Conservation (phyloP, 257 asterid genomes). For the Anisodus acutangulus region DNA sequence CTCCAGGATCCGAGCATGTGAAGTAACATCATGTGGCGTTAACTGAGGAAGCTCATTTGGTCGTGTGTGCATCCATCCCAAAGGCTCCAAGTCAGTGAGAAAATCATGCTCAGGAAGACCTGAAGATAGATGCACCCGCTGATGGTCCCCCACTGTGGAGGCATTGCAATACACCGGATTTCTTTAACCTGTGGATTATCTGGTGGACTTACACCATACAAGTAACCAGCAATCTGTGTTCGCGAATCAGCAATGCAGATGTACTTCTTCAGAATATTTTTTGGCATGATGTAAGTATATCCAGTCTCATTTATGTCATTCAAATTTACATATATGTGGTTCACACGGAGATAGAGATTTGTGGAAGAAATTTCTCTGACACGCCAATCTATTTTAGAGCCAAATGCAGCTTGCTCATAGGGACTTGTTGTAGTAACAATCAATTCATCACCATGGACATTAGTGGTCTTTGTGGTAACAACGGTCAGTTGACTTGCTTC, state of each 20-base stretch:
- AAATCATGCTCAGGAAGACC: constrained; percentile 93
- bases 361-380: constrained; percentile 98
- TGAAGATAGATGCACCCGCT: constrained; percentile 89
- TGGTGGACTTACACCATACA: constrained; percentile 95
- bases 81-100: constrained; percentile 87
- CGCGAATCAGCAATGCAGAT: constrained; percentile 96
- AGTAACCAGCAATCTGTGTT: constrained; percentile 91
- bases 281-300: constrained; percentile 95
- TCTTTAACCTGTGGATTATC: constrained; percentile 99
- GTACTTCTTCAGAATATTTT: constrained; percentile 92
- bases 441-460: constrained; percentile 91
- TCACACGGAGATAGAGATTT: constrained; percentile 93
- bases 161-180: constrained; percentile 94
- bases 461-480: constrained; percentile 90
- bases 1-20: constrained; percentile 75
- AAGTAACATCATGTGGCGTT: constrained; percentile 90
- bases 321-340: constrained; percentile 94
- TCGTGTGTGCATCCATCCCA: constrained; percentile 99
- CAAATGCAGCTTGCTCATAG: constrained; percentile 83
- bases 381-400: constrained; percentile 98
- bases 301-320: constrained; percentile 99
- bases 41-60: constrained; percentile 98
- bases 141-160: constrained; percentile 99
- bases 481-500: constrained; percentile 96
- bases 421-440: constrained; percentile 97